Base-by-base conservation (phyloP, 805 yeast species). In the Cyberlindnera mississippiensis region DNA sequence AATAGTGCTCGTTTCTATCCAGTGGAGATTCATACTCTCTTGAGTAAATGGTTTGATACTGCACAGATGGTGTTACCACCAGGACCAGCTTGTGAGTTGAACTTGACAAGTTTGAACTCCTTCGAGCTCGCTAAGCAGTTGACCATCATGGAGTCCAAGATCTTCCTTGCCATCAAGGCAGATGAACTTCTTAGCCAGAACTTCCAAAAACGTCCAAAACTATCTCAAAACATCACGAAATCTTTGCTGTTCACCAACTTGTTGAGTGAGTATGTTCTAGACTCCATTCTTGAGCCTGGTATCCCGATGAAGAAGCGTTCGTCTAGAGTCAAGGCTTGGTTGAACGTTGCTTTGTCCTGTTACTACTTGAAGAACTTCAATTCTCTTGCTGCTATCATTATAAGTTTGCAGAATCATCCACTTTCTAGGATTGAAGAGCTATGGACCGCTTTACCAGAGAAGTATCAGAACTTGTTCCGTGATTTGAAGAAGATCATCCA, bases 51-150 rank as follows among this genome's bases (percentile, higher is more conserved):
- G 85, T 76, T 69, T 19, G 64, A 75, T 8, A 75, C 73, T 46
- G 75, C 73, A 50, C 70, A 80, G 44, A 69, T 76, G 14, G 69
- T 41, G 11, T 31, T 51, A 2, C 33, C 44, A 13, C 38, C 28
- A 2, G 33, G 20, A 1, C 33, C 50, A 5, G 24, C 33, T 2
- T 36, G 40, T 26, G 56, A 54, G 17, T 40, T 44, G 36, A 52
- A 48, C 28, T 22, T 56, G 17, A 35, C 57, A 6, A 69, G 81
- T 46, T 69, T 80, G 51, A 83, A 82, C 57, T 81, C 88, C 0
- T 65, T 83, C 51, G 93, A 85, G 52, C 66, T 83, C 18, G 90
- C 93, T 3, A 85, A 83, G 55, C 93, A 85, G 50, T 64, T 85
- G 35, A 84, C 93, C 0, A 63, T 83, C 15, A 75, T 85, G 46